Percentiles rank a stretch among this genome's conserved stretches.
These are phyloP conservation scores for Parastagonospora avenae DNA, from an alignment of 2,329 filamentous ascomycete genomes.

Conservation along the genomic window DNA sequence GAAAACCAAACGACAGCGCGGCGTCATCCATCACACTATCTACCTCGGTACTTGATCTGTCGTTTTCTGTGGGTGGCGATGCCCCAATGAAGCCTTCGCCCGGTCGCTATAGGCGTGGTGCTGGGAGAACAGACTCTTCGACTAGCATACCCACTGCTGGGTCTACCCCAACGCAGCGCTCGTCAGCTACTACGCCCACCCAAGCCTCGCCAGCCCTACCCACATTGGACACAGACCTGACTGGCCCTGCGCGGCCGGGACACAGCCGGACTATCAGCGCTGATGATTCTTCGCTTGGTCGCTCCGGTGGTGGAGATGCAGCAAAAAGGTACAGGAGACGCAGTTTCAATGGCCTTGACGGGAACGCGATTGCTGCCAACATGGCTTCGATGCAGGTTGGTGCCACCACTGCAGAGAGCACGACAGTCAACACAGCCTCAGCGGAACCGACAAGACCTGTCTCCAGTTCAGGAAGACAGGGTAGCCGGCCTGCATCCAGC, in stretches of 20 bases:
- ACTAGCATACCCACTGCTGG: conserved; percentile 36
- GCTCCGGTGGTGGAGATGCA: conserved; percentile 64
- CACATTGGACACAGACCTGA: conserved; percentile 50
- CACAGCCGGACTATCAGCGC: conserved; percentile 65
- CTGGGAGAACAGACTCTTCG: conserved; percentile 60
- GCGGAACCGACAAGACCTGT: conserved; percentile 24
- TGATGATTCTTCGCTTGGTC: conserved; percentile 73
- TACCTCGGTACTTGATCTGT: conserved; percentile 59
- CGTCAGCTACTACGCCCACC: conserved; percentile 45
- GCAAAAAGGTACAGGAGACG: conserved; percentile 79
- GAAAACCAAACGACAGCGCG: conserved; percentile 44
- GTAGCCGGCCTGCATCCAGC: conserved; percentile 38
- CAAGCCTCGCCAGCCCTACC: conserved; percentile 63
- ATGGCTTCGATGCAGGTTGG: conserved; percentile 21
- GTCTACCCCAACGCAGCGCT: conserved; percentile 40
- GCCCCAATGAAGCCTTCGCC: conserved; percentile 70
- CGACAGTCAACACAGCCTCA: conserved; percentile 15
- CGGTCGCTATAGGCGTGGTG: conserved; percentile 79
- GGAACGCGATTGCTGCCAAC: conserved; percentile 27
- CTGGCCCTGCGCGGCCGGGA: conserved; percentile 45
- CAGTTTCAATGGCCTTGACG: conserved; percentile 74
- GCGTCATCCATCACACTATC: conserved; percentile 58
- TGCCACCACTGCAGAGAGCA: conserved; percentile 13
- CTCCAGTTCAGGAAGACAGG: conserved; percentile 38
- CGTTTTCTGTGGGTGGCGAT: conserved; percentile 61